A percentile compares a stretch with the other conserved stretches of the same genome.
phyloP scores from a whole-genome alignment of 2,329 filamentous ascomycete species.

The Diaporthe aspalathi region DNA sequence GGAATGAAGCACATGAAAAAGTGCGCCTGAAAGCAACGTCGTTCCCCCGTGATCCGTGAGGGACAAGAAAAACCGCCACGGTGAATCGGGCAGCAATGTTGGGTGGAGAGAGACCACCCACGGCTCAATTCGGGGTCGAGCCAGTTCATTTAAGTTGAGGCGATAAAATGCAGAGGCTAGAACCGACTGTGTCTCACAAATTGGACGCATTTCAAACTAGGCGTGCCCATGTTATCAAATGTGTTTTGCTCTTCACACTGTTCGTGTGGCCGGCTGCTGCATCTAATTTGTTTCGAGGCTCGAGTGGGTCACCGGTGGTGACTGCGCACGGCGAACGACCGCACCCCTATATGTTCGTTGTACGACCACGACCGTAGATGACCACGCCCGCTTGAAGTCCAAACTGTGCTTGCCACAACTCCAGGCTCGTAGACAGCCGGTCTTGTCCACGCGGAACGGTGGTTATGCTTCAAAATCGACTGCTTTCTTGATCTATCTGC shows the following conservation, averaged over 20 bases:
- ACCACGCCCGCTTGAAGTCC: neutral
- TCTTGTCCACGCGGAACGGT: neutral
- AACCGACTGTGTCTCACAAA: neutral
- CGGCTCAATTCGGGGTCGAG: neutral
- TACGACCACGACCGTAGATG: neutral
- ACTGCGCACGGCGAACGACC: too few species aligned
- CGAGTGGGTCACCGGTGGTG: neutral
- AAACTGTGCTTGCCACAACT: too few species aligned
- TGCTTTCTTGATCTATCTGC: slow-evolving; percentile 8
- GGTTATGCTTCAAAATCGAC: neutral
- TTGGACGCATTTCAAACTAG: neutral
- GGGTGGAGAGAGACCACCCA: neutral
- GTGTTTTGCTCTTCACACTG: neutral
- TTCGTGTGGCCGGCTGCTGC: neutral
- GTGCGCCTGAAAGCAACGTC: slow-evolving; percentile 36
- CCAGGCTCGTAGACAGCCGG: neutral
- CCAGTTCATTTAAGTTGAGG: slow-evolving; percentile 10
- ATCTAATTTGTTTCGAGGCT: neutral
- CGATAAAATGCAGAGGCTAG: slow-evolving; percentile 5
- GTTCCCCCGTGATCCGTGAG: slow-evolving; percentile 37
- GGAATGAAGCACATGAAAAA: slow-evolving; percentile 50
- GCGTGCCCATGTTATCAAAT: neutral
- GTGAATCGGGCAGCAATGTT: slow-evolving; percentile 3
- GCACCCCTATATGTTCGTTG: neutral
- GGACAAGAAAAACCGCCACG: slow-evolving; percentile 25